Base-by-base conservation (phyloP, 148 eudicot genomes). In the Oxyria digyna region DNA sequence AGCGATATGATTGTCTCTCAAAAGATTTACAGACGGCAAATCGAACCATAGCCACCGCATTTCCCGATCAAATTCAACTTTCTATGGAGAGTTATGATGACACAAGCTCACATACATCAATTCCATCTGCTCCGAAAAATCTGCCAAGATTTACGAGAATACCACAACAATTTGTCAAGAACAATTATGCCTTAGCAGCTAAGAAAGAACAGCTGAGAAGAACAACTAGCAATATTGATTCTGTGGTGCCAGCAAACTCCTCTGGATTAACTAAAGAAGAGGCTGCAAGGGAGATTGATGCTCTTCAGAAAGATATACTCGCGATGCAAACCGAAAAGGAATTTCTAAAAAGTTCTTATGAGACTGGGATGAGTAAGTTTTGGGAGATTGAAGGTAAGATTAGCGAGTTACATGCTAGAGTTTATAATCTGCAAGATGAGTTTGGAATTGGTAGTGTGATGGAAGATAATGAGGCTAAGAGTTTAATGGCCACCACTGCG, bases 11-110 rank as follows among this genome's bases (percentile, higher is more conserved):
- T 80, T 85, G 83, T 71, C 18, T 91, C 10, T 89, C 98, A 0
- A 87, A 69, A 45, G 99, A 90, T 55, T 76, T 91, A 38, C 96
- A 91, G 59, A 83, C 77, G 18, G 97, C 97, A 14, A 91, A 91
- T 32, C 78, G 95, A 54, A 85, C 91, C n/a, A 84, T 91, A 43
- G 97, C 95, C 27, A 69, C 87, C 45, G 87, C 78, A 31, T 88
- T 73, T 73, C 97, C 97, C 0, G 95, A 91, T 69, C 84, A 84
- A 68, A 75, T 88, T 45, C 87, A 85, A 14, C 72, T 85, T 8
- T 71, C 74, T 8, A 57, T 85, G 71, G 97, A 88, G 9, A 85
- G 88, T 15, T 90, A 91, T 13, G 84, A 86, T 54, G 89, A 81
- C 23, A 87, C 83, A 12, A 74, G 65, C 13, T n/a, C 76, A 80